Conservation (phyloP, 148 eudicot species). For the Cornus suecica region DNA sequence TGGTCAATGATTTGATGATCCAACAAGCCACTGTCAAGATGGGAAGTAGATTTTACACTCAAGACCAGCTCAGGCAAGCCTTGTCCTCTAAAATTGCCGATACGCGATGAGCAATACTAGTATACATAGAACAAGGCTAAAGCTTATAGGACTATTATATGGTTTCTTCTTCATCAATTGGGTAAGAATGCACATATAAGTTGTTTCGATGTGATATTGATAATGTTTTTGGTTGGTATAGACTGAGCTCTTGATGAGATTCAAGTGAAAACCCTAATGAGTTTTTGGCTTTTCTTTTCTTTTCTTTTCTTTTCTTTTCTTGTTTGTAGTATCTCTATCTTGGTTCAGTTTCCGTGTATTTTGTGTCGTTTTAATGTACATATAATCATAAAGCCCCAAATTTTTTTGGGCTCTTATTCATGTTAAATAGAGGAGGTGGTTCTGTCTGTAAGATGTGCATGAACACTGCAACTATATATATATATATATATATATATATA, state of each 20-base stretch:
- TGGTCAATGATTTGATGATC: slow-evolving; percentile 87
- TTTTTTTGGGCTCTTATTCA: neutral
- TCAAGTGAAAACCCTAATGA: neutral
- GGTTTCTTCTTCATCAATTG: neutral
- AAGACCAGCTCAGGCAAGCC: slow-evolving; percentile 63
- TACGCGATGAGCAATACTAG: slow-evolving; percentile 21
- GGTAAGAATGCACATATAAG: slow-evolving; percentile 4
- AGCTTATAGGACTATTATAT: neutral
- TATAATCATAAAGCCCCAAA: neutral
- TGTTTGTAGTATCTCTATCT: no score
- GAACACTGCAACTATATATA: neutral
- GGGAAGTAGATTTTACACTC: slow-evolving; percentile 57
- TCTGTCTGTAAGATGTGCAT: neutral
- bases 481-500: no score
- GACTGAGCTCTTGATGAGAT: neutral
- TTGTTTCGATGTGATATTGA: neutral
- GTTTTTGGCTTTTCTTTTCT: neutral
- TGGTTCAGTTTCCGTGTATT: no score
- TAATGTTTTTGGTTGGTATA: neutral
- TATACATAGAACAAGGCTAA: neutral
- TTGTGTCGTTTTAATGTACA: slow-evolving; percentile 1
- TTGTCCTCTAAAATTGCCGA: slow-evolving; percentile 52
- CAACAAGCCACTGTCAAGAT: slow-evolving; percentile 86
- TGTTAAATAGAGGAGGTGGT: neutral
- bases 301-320: no score